A percentile compares a stretch with the other conserved stretches of the same genome.
phyloP scores from a whole-genome alignment of 768 basidiomycete species.

The Serendipita sp. region DNA sequence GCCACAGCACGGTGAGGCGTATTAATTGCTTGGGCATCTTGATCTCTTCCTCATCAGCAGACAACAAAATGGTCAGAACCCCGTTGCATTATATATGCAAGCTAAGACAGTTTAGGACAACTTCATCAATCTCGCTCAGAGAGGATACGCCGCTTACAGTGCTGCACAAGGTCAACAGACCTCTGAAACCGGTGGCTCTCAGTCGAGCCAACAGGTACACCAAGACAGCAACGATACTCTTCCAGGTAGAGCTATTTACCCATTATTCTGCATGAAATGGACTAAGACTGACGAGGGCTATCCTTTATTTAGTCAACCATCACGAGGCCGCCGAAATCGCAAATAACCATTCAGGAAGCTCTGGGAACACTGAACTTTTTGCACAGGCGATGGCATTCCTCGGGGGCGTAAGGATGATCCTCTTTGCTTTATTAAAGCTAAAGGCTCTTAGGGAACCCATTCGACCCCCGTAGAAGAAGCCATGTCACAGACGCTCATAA shows the following conservation, averaged over 20 bases:
- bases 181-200: conserved; percentile 11
- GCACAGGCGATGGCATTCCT: conserved; percentile 29
- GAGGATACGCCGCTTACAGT: conserved; percentile 42
- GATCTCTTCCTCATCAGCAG: too few relatives aligned
- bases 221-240: conserved; percentile 12
- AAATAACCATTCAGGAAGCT: conserved; percentile 28
- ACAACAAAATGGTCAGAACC: too few relatives aligned
- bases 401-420: conserved; percentile 33
- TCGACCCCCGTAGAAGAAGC: conserved; percentile 50
- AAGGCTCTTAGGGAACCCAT: conserved; percentile 30
- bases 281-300: background rate
- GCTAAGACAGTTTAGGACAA: conserved; percentile 30
- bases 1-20: too few relatives aligned
- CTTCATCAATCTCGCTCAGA: conserved; percentile 54
- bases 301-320: conserved; percentile 37
- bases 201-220: conserved; percentile 14
- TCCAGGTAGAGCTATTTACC: background rate
- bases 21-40: too few relatives aligned
- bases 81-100: too few relatives aligned
- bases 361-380: conserved; percentile 43
- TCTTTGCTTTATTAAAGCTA: background rate
- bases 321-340: conserved; percentile 46
- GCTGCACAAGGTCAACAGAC: conserved; percentile 36
- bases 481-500: conserved; percentile 44
- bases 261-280: background rate